These are phyloP conservation scores for Euphorbia peplus DNA, from an alignment of 345 rosid species.

Conservation along the genomic window DNA sequence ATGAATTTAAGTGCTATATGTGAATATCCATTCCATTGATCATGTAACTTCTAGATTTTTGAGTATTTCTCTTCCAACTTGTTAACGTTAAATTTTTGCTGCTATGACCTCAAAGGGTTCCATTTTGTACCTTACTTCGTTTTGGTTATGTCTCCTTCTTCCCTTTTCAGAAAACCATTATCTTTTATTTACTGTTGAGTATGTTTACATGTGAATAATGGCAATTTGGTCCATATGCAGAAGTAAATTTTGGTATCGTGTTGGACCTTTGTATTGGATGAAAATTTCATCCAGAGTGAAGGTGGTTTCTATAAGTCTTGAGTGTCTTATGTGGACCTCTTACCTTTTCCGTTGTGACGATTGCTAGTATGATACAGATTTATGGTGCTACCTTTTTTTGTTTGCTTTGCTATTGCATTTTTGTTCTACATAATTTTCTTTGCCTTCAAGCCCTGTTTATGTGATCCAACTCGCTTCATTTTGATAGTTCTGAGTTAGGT, in stretches of 20 bases:
- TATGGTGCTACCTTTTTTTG: no score
- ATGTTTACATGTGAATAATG: not conserved
- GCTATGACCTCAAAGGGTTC: not conserved
- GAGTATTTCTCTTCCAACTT: not conserved
- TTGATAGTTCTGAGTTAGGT: not conserved
- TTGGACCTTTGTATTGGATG: not conserved
- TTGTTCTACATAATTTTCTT: not conserved
- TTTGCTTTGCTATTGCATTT: not conserved
- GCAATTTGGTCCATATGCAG: not conserved
- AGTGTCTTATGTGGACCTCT: not conserved
- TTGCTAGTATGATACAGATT: not conserved
- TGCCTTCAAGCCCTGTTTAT: not conserved
- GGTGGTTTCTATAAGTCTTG: not conserved
- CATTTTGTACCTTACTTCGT: not conserved
- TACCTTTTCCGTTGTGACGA: not conserved
- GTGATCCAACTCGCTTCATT: not conserved
- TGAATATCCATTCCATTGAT: not conserved
- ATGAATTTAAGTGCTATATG: not conserved
- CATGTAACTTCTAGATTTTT: not conserved
- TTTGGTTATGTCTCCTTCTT: not conserved
- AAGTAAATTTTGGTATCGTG: not conserved
- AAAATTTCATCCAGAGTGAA: not conserved
- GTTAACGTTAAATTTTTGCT: not conserved
- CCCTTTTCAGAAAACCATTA: not conserved
- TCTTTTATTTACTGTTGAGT: not conserved